Base-by-base conservation (phyloP, 2,329 filamentous ascomycete genomes). In the Neonectria punicea region DNA sequence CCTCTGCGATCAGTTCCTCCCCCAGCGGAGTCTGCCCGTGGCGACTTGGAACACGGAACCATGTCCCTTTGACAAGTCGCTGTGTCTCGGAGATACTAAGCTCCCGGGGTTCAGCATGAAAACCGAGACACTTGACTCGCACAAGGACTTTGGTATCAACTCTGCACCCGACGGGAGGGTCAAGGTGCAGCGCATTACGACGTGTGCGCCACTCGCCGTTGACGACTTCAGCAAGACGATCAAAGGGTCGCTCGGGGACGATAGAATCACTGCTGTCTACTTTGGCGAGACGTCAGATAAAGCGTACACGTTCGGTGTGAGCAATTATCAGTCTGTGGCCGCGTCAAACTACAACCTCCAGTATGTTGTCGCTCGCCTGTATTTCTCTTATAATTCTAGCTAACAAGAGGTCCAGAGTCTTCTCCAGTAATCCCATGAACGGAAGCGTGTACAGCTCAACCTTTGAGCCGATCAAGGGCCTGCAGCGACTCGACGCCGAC, bases 81-180 rank as follows among this genome's bases (percentile, higher is more conserved):
- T 51, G 3, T 51, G 49, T 13, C n/a, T 51, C 2, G 34, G 20
- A 8, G 28, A 43, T 7, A 22, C 28, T 8, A 53, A 41, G 7
- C 25, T 22, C 16, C 46, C 47, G 4, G 57, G 34, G 4, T 39
- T 51, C 25, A 39, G 18, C 6, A 28, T 59, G 28, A 25, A 51
- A n/a, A 59, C 57, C 7, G 47, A 49, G 18, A 46, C 25, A 8
- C 34, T 59, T 4, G 56, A 53, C 20, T 64, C 57, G 22, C 61
- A 60, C 28, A 51, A 55, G 32, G 46, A 64, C n/a, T 64, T 64
- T 43, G 56, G 50, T 14, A 64, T 64, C 54, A 55, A 59, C 18
- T 50, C 61, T 2, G 47, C 47, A 8, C 34, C 22, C 18, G 22
- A 53, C n/a, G 34, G 34, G 16, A 53, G 57, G 49, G 34, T 53